Evolutionary conservation across 2,329 filamentous ascomycete species (phyloP).

Genomic region (Didymella arachidicola): DNA sequence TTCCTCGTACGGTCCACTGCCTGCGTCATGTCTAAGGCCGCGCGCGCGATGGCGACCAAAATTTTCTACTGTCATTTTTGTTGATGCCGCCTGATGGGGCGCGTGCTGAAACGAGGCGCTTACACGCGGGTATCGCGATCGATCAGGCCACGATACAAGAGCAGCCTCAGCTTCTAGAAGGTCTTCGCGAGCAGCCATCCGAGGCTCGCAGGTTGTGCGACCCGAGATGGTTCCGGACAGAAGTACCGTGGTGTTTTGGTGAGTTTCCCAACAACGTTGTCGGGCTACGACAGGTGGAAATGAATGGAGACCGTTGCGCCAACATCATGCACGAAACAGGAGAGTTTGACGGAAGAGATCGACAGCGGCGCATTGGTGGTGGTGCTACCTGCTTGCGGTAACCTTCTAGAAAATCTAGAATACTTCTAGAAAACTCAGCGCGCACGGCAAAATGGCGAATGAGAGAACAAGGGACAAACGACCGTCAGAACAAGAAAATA

Average conservation of each 20-base stretch:
- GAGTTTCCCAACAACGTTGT: slow-evolving; percentile 29
- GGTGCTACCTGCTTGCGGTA: slow-evolving; percentile 36
- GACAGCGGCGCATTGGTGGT: slow-evolving; percentile 32
- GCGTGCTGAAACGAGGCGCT: slow-evolving; percentile 37
- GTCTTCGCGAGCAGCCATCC: slow-evolving; percentile 28
- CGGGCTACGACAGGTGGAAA: slow-evolving; percentile 22
- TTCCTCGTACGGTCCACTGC: slow-evolving; percentile 23
- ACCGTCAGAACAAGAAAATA: slow-evolving; percentile 3
- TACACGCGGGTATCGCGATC: slow-evolving; percentile 27
- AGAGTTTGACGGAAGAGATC: slow-evolving; percentile 33
- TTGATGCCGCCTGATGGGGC: slow-evolving; percentile 21
- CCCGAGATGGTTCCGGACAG: slow-evolving; percentile 8
- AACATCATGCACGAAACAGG: slow-evolving; percentile 31
- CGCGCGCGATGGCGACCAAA: slow-evolving; percentile 30
- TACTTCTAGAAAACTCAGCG: slow-evolving; percentile 29
- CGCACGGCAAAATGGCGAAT: slow-evolving; percentile 29
- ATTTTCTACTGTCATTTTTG: slow-evolving; percentile 28
- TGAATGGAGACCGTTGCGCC: slow-evolving; percentile 27
- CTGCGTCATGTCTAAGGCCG: slow-evolving; percentile 38
- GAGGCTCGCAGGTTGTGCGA: slow-evolving; percentile 13
- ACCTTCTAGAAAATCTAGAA: slow-evolving; percentile 44
- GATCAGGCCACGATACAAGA: slow-evolving; percentile 15
- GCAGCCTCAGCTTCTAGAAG: slow-evolving; percentile 29
- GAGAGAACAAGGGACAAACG: slow-evolving; percentile 24
- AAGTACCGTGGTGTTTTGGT: slow-evolving; percentile 17